Percentiles rank a stretch among this genome's conserved stretches.
phyloP scores from a whole-genome alignment of 2,329 filamentous ascomycete species.

The Aspergillus niger region DNA sequence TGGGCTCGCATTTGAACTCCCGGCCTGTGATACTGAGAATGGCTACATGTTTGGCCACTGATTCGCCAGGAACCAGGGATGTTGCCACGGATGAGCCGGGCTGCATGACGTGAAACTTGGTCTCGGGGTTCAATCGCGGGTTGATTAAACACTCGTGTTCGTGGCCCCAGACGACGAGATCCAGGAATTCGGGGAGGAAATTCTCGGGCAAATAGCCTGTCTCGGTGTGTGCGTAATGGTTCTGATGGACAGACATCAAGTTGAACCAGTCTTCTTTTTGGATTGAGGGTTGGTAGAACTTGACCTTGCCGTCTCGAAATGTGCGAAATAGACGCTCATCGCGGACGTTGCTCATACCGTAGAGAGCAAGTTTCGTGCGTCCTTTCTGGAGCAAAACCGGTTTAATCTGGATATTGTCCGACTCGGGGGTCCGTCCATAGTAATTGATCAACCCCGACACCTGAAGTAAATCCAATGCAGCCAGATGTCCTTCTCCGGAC shows the following conservation, averaged over 20 bases:
- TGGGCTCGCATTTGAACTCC: slow-evolving; percentile 76
- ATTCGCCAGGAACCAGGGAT: slow-evolving; percentile 85
- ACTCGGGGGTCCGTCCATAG: slow-evolving; percentile 87
- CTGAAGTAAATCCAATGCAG: slow-evolving; percentile 87
- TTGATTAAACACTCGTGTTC: slow-evolving; percentile 96
- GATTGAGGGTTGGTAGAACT: slow-evolving; percentile 80
- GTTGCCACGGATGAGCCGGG: slow-evolving; percentile 95
- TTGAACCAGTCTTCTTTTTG: slow-evolving; percentile 95
- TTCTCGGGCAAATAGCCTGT: slow-evolving; percentile 94
- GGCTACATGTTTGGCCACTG: slow-evolving; percentile 85
- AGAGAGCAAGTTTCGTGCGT: slow-evolving; percentile 85
- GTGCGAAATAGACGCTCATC: slow-evolving; percentile 94
- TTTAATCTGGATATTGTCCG: slow-evolving; percentile 90
- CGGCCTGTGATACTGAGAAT: slow-evolving; percentile 82
- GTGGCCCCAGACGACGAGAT: slow-evolving; percentile 94
- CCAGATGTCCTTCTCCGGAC: slow-evolving; percentile 90
- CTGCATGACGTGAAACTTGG: slow-evolving; percentile 93
- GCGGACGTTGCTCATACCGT: slow-evolving; percentile 91
- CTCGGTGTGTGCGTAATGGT: slow-evolving; percentile 87
- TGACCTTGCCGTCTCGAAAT: slow-evolving; percentile 89
- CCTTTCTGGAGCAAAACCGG: slow-evolving; percentile 93
- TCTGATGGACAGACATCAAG: slow-evolving; percentile 91
- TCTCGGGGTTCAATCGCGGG: slow-evolving; percentile 79
- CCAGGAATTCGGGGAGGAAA: slow-evolving; percentile 86
- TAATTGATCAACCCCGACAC: slow-evolving; percentile 93